These are phyloP conservation scores for Hypericum androsaemum DNA, from an alignment of 345 rosid species.

Conservation along the genomic window DNA sequence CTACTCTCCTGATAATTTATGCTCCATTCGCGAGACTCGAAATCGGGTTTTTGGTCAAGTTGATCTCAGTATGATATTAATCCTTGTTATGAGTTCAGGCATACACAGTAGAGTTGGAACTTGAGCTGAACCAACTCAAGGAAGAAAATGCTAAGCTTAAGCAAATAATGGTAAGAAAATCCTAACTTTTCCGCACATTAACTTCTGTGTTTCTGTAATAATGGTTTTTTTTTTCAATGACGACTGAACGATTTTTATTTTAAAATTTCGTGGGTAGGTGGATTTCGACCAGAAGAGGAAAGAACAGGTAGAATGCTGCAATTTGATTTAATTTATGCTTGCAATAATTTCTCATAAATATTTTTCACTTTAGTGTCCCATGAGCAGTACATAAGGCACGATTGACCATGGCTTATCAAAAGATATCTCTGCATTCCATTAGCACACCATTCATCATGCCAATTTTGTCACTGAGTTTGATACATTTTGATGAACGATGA, in stretches of 20 bases:
- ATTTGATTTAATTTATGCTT: background rate
- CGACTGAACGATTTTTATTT: background rate
- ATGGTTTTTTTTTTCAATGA: background rate
- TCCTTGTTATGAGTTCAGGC: slow-evolving; percentile 32
- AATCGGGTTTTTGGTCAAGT: background rate
- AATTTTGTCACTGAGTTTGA: no score
- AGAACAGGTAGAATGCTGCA: slow-evolving; percentile 36
- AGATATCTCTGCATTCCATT: no score
- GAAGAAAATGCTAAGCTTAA: slow-evolving; percentile 70
- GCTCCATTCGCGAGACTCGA: no score
- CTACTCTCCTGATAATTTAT: no score
- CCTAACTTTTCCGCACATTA: background rate
- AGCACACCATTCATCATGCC: no score
- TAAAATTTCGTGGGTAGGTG: slow-evolving; percentile 23
- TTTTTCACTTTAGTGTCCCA: background rate
- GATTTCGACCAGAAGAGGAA: slow-evolving; percentile 41
- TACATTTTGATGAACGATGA: no score
- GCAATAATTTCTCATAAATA: background rate
- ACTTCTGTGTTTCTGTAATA: background rate
- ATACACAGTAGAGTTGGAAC: slow-evolving; percentile 79
- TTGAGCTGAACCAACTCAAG: slow-evolving; percentile 62
- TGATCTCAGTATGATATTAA: background rate
- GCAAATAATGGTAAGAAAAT: slow-evolving; percentile 40
- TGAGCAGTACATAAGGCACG: no score
- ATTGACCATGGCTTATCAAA: no score